Conservation (phyloP, 2,329 filamentous ascomycete species). For the Mollisiaceae sp. region DNA sequence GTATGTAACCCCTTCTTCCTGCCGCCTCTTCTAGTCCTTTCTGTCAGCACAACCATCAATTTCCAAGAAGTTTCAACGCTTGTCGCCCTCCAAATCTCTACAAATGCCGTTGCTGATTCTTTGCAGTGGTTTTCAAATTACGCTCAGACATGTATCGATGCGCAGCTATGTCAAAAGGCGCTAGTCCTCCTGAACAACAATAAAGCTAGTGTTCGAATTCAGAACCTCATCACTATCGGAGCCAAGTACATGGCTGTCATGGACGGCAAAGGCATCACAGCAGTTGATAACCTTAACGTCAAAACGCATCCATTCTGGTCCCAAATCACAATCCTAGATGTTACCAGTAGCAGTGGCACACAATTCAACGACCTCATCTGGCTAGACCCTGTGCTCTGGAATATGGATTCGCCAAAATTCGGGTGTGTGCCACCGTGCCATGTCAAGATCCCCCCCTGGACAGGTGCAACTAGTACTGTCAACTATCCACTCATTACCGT, state of each 20-base stretch:
- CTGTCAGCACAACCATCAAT: too few relatives aligned
- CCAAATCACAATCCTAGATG: conserved; percentile 38
- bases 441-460: conserved; percentile 42
- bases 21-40: too few relatives aligned
- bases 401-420: conserved; percentile 41
- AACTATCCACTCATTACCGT: conserved; percentile 43
- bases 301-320: conserved; percentile 41
- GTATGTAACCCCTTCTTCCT: too few relatives aligned
- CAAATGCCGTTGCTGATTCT: too few relatives aligned
- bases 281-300: conserved; percentile 41
- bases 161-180: conserved; percentile 38
- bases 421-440: conserved; percentile 40
- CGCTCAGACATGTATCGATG: conserved; percentile 36
- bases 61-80: too few relatives aligned
- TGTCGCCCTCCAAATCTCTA: too few relatives aligned
- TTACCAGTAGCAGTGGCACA: conserved; percentile 16
- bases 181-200: conserved; percentile 9
- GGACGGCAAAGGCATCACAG: conserved; percentile 37
- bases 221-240: conserved; percentile 43
- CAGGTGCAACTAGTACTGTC: conserved; percentile 38
- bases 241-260: conserved; percentile 40
- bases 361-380: conserved; percentile 34
- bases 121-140: conserved; percentile 41
- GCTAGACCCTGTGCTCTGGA: conserved; percentile 42
- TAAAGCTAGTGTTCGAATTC: conserved; percentile 12